Conservation (phyloP, 2,329 filamentous ascomycete genomes). For the Pseudocercospora fuligena region DNA sequence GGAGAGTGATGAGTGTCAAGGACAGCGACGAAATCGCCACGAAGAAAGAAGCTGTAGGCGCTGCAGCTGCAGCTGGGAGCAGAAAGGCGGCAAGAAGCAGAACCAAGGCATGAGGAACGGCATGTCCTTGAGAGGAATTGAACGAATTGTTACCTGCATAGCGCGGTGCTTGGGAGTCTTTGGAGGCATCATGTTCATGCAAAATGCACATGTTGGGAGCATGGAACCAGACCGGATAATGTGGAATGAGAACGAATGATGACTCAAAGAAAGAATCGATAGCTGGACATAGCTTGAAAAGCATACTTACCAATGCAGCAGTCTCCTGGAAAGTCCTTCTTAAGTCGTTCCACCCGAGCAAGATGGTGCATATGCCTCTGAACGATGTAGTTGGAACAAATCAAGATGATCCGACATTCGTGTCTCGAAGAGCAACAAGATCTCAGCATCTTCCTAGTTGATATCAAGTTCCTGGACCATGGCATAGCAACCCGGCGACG, state of each 20-base stretch:
- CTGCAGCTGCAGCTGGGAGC: conserved; percentile 16
- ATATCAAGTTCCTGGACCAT: no score
- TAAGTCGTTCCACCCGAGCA: no score
- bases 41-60: conserved; percentile 11
- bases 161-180: background rate
- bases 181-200: background rate
- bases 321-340: no score
- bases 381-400: no score
- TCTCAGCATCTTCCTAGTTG: background rate
- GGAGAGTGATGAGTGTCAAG: conserved; percentile 37
- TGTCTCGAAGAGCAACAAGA: background rate
- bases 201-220: background rate
- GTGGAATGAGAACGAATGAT: conserved; percentile 4
- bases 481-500: background rate
- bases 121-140: background rate
- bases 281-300: background rate
- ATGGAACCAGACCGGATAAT: background rate
- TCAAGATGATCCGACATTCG: background rate
- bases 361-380: no score
- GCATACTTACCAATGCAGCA: background rate
- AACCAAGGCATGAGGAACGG: conserved; percentile 15
- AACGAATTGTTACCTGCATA: background rate
- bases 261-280: background rate
- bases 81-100: conserved; percentile 8
- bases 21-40: conserved; percentile 30